Evolutionary conservation across 2,329 filamentous ascomycete species (phyloP).

Genomic region (Parasarocladium wereldwijsianum): DNA sequence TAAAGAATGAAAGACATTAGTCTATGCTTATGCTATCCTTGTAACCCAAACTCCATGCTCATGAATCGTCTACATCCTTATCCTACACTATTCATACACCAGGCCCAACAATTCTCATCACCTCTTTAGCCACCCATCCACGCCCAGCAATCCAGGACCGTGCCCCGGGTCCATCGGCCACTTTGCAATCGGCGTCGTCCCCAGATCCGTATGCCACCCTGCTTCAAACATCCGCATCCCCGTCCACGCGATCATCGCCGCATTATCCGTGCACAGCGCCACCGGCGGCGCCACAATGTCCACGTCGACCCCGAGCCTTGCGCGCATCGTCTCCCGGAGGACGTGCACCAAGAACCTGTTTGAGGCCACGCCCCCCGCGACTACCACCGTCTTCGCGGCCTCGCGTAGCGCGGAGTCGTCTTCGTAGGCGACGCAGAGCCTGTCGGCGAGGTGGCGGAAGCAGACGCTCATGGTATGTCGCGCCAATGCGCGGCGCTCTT

Average conservation of each 20-base stretch:
- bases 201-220: conserved; percentile 53
- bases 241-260: conserved; percentile 93
- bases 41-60: too few relatives aligned
- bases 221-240: conserved; percentile 82
- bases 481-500: conserved; percentile 56
- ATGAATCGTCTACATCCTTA: neutral
- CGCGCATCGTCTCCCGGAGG: conserved; percentile 39
- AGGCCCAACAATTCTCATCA: neutral
- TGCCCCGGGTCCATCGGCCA: conserved; percentile 62
- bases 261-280: conserved; percentile 80
- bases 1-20: conserved; percentile 2
- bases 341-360: conserved; percentile 68
- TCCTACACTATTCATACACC: neutral
- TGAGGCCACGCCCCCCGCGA: conserved; percentile 82
- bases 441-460: conserved; percentile 75
- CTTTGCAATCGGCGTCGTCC: conserved; percentile 44
- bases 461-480: conserved; percentile 61
- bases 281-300: conserved; percentile 60
- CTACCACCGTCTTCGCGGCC: conserved; percentile 50
- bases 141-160: conserved; percentile 46
- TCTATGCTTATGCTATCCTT: neutral
- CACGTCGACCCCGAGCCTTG: conserved; percentile 32
- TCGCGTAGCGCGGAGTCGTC: conserved; percentile 8
- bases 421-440: conserved; percentile 54
- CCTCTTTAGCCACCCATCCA: conserved; percentile 28